Evolutionary conservation across 2,329 filamentous ascomycete species (phyloP).

Genomic region (Stachybotrys chlorohalonatus): DNA sequence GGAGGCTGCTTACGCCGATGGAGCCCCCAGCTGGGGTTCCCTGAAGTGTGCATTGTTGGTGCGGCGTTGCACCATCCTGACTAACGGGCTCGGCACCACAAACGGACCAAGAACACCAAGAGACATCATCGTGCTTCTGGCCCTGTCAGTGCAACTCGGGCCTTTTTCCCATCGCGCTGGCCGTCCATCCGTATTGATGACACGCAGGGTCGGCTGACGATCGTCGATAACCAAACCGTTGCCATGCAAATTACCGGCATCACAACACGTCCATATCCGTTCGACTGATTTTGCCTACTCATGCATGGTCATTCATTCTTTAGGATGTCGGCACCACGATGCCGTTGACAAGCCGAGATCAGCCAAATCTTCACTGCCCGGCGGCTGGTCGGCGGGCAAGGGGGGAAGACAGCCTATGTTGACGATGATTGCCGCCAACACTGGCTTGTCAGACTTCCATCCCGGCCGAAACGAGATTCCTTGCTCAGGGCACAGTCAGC

Average conservation of each 20-base stretch:
- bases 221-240: neutral
- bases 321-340: too few species aligned
- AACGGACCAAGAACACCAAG: neutral
- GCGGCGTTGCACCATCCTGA: neutral
- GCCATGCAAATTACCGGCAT: too few species aligned
- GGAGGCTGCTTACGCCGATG: neutral
- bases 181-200: neutral
- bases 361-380: too few species aligned
- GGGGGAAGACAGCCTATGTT: too few species aligned
- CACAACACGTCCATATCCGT: too few species aligned
- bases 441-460: neutral
- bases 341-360: too few species aligned
- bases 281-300: too few species aligned
- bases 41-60: neutral
- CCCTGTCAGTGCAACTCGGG: neutral
- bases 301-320: too few species aligned
- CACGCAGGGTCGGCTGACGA: neutral
- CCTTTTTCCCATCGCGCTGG: neutral
- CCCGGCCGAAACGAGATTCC: neutral
- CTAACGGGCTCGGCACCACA: neutral
- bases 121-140: constrained; percentile 3
- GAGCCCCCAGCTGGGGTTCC: neutral
- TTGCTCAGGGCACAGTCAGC: neutral
- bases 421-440: neutral
- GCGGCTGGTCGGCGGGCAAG: too few species aligned